These are phyloP conservation scores for Lactarius quietus DNA, from an alignment of 768 basidiomycete species.

Conservation along the genomic window DNA sequence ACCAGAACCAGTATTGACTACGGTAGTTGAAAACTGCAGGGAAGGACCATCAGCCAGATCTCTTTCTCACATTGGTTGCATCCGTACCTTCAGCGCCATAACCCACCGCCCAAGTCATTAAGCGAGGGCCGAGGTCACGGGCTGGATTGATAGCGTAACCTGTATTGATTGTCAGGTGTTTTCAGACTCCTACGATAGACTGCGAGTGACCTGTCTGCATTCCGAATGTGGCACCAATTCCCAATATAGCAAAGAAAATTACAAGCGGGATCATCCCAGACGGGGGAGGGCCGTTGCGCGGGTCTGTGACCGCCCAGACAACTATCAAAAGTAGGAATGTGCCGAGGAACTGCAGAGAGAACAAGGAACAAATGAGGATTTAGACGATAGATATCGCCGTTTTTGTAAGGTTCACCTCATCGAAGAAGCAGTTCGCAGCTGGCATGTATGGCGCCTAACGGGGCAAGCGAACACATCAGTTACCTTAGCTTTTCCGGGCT, in stretches of 20 bases:
- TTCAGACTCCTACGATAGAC: not conserved
- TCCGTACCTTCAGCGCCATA: slow-evolving; percentile 49
- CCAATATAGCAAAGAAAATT: slow-evolving; percentile 53
- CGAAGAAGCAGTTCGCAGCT: slow-evolving; percentile 42
- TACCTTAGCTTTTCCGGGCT: not conserved
- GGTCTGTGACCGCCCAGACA: slow-evolving; percentile 51
- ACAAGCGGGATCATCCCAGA: slow-evolving; percentile 50
- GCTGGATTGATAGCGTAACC: slow-evolving; percentile 66
- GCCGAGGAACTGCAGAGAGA: slow-evolving; percentile 44
- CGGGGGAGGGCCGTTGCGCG: slow-evolving; percentile 46
- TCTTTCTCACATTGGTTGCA: not conserved
- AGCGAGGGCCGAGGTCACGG: slow-evolving; percentile 64
- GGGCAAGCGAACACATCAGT: not conserved
- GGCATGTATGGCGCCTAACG: slow-evolving; percentile 42
- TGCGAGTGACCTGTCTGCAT: slow-evolving; percentile 46
- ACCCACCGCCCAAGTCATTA: slow-evolving; percentile 65
- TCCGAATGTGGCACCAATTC: slow-evolving; percentile 53
- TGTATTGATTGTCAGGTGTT: slow-evolving; percentile 20
- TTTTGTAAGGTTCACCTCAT: slow-evolving; percentile 34
- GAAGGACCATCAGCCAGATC: not conserved
- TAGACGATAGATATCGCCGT: not conserved
- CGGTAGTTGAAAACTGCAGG: slow-evolving; percentile 37
- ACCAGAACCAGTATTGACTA: slow-evolving; percentile 74
- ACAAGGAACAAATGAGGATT: not conserved
- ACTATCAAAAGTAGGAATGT: slow-evolving; percentile 52